Percentiles rank a stretch among this genome's conserved stretches.
Evolutionary conservation across 352 stramenopile genomes (phyloP).

Genomic region (Phytophthora fragariaefolia): DNA sequence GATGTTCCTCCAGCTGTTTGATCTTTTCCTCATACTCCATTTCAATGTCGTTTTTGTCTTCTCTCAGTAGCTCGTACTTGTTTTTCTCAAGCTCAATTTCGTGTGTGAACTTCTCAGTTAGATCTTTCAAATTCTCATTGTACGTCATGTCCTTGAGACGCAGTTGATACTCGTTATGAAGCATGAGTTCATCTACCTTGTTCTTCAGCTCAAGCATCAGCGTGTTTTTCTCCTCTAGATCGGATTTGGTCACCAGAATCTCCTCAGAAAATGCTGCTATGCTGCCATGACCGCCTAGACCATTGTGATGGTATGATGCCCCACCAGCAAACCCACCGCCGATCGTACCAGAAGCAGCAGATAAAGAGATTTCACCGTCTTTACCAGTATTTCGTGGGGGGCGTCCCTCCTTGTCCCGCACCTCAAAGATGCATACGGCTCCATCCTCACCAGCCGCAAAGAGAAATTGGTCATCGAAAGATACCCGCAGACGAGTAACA

Average conservation of each 20-base stretch:
- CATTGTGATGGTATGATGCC: slow-evolving; percentile 26
- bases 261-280: slow-evolving; percentile 68
- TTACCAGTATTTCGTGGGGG: slow-evolving; percentile 49
- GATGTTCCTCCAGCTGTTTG: slow-evolving; percentile 91
- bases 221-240: slow-evolving; percentile 93
- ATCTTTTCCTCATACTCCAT: slow-evolving; percentile 93
- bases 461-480: slow-evolving; percentile 90
- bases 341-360: slow-evolving; percentile 18
- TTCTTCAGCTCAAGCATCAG: slow-evolving; percentile 94
- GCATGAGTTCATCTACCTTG: slow-evolving; percentile 94
- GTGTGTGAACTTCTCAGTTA: slow-evolving; percentile 93
- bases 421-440: slow-evolving; percentile 87
- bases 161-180: slow-evolving; percentile 96
- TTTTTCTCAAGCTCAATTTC: slow-evolving; percentile 94
- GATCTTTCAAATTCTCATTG: slow-evolving; percentile 94
- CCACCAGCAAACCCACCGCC: slow-evolving; percentile 18
- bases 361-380: slow-evolving; percentile 23
- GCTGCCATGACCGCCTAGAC: slow-evolving; percentile 17
- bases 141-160: slow-evolving; percentile 96
- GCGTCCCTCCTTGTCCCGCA: slow-evolving; percentile 87
- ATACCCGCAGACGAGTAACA: slow-evolving; percentile 85
- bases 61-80: slow-evolving; percentile 89
- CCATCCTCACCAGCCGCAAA: slow-evolving; percentile 91
- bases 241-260: slow-evolving; percentile 89
- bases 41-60: slow-evolving; percentile 94